phyloP scores from a whole-genome alignment of 768 basidiomycete genomes.

The Butyriboletus loyo region DNA sequence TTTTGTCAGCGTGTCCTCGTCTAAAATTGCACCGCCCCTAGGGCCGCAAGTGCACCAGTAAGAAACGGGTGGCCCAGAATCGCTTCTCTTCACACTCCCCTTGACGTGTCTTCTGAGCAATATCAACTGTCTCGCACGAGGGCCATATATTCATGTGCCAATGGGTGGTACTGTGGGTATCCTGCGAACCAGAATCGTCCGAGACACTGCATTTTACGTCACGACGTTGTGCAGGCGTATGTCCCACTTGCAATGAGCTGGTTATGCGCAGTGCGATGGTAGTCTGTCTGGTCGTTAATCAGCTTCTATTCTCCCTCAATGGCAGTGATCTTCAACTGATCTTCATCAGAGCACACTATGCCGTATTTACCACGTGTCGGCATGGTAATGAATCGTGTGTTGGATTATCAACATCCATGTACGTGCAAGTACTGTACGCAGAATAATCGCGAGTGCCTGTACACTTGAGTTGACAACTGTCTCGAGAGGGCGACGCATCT shows the following conservation, averaged over 20 bases:
- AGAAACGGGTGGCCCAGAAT: neutral
- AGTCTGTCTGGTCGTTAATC: conserved; percentile 18
- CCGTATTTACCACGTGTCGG: conserved; percentile 15
- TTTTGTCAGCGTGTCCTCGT: conserved; percentile 1
- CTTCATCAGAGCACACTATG: conserved; percentile 15
- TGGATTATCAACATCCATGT: no score
- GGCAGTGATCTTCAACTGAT: conserved; percentile 31
- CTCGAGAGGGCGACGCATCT: neutral
- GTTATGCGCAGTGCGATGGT: no score
- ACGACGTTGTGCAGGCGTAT: no score
- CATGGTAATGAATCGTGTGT: conserved; percentile 1
- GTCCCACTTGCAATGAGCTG: neutral
- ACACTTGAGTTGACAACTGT: neutral
- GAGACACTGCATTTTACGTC: conserved; percentile 20
- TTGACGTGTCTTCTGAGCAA: neutral
- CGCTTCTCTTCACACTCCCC: conserved; percentile 2
- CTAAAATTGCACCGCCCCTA: neutral
- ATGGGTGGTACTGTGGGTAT: conserved; percentile 1
- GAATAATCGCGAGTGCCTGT: neutral
- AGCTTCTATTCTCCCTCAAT: conserved; percentile 24
- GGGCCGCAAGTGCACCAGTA: neutral
- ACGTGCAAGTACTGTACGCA: no score
- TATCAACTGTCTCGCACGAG: neutral
- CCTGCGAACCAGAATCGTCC: neutral
- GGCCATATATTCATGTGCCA: conserved; percentile 5